phyloP scores from a whole-genome alignment of 371 early-diverging fungal species.

The Haplosporangium sp. region DNA sequence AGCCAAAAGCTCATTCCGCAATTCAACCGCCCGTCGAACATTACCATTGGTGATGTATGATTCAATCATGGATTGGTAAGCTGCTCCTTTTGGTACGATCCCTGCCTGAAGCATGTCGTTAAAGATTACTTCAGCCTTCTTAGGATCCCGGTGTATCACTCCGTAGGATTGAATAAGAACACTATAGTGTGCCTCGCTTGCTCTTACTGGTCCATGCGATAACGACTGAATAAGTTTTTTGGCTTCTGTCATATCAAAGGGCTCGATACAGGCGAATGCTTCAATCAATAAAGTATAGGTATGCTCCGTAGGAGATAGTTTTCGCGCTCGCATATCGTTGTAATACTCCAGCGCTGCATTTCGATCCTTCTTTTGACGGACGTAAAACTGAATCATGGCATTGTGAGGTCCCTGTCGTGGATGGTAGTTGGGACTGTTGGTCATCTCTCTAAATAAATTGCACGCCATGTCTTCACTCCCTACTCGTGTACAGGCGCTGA shows the following conservation, averaged over 20 bases:
- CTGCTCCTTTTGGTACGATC: conserved; percentile 62
- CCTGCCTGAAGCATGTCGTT: conserved; percentile 61
- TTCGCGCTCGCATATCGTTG: conserved; percentile 57
- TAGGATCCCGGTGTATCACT: conserved; percentile 65
- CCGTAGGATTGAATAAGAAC: conserved; percentile 72
- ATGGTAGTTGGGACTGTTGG: conserved; percentile 58
- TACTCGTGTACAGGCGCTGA: conserved; percentile 69
- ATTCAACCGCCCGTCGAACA: conserved; percentile 59
- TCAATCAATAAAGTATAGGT: conserved; percentile 71
- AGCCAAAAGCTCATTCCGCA: conserved; percentile 60
- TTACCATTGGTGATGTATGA: conserved; percentile 64
- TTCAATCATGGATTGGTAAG: conserved; percentile 69
- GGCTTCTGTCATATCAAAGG: conserved; percentile 71
- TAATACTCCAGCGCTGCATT: conserved; percentile 67
- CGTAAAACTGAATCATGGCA: conserved; percentile 74
- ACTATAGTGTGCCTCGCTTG: conserved; percentile 66
- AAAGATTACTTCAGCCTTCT: conserved; percentile 64
- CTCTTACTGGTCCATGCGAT: conserved; percentile 60
- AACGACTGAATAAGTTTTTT: conserved; percentile 64
- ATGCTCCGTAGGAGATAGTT: conserved; percentile 65
- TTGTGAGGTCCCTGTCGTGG: conserved; percentile 72
- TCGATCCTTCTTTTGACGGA: conserved; percentile 67
- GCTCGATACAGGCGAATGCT: conserved; percentile 69
- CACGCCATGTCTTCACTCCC: conserved; percentile 65
- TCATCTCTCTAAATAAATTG: conserved; percentile 66